Conservation (phyloP, 768 basidiomycete genomes). For the Termitomyces sp. region DNA sequence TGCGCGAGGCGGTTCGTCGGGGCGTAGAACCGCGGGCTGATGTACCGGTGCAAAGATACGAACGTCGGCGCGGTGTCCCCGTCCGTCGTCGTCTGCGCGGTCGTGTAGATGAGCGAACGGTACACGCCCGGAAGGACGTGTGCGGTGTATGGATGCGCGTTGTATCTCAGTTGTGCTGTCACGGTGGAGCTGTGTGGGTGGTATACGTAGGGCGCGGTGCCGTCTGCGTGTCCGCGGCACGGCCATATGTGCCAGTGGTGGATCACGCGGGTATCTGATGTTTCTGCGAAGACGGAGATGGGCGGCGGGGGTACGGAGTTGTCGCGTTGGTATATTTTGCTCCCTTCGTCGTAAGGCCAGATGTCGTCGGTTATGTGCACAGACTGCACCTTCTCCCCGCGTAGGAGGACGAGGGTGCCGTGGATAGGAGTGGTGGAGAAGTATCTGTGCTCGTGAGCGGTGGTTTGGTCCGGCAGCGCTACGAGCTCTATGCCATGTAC, state of each 20-base stretch:
- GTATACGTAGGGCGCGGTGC: constrained; percentile 20
- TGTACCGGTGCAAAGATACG: constrained; percentile 32
- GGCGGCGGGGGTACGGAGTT: constrained; percentile 26
- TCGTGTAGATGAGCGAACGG: constrained; percentile 37
- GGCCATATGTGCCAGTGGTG: constrained; percentile 31
- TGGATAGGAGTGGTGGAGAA: not conserved
- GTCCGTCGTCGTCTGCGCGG: constrained; percentile 14
- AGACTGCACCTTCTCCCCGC: constrained; percentile 5
- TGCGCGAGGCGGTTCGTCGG: not conserved
- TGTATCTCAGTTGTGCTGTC: constrained; percentile 9
- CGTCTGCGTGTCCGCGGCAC: constrained; percentile 5
- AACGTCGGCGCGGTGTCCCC: constrained; percentile 24
- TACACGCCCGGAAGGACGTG: constrained; percentile 37
- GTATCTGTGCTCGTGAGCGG: not conserved
- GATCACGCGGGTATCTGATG: constrained; percentile 21
- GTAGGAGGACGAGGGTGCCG: not conserved
- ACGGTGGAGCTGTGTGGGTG: constrained; percentile 13
- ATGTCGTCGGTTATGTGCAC: constrained; percentile 38
- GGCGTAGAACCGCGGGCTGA: constrained; percentile 21
- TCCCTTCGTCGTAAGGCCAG: constrained; percentile 22
- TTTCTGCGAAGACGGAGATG: constrained; percentile 33
- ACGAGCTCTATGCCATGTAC: not conserved
- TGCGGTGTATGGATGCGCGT: constrained; percentile 12
- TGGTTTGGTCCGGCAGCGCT: not conserved
- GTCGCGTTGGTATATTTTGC: constrained; percentile 20